These are phyloP conservation scores for Didymella pinodella DNA, from an alignment of 2,329 filamentous ascomycete genomes.

Conservation along the genomic window DNA sequence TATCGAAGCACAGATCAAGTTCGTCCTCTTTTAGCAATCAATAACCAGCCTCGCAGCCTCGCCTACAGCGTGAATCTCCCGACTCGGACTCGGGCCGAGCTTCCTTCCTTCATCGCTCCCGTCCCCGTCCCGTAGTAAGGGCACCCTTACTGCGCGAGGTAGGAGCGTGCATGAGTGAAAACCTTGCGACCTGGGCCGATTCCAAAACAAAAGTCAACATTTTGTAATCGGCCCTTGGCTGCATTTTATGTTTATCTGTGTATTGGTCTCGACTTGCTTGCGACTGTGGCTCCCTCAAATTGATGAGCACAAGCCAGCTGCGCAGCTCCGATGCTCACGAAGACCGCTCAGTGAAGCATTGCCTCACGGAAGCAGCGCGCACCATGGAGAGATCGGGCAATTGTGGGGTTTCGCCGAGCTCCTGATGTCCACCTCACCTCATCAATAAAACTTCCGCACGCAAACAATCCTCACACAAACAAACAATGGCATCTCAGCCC, in stretches of 20 bases:
- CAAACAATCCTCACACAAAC: constrained; percentile 15
- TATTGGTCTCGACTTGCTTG: neutral
- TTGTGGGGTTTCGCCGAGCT: constrained; percentile 16
- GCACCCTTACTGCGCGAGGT: constrained; percentile 11
- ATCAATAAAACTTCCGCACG: constrained; percentile 4
- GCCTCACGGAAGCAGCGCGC: neutral
- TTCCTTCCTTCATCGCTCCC: constrained; percentile 21
- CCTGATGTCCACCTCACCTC: constrained; percentile 19
- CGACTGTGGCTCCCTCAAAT: neutral
- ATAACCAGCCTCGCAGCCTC: constrained; percentile 19
- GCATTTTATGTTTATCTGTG: constrained; percentile 1
- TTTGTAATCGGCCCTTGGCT: constrained; percentile 2
- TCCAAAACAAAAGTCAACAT: constrained; percentile 2
- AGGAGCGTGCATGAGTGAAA: constrained; percentile 10
- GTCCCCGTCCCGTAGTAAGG: constrained; percentile 18
- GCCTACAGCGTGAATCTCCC: constrained; percentile 19
- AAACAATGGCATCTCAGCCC: constrained; percentile 17
- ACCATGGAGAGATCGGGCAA: constrained; percentile 11
- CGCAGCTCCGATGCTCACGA: neutral
- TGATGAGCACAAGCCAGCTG: constrained; percentile 3
- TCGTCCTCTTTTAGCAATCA: constrained; percentile 16
- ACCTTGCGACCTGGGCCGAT: constrained; percentile 5
- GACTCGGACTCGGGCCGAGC: constrained; percentile 24
- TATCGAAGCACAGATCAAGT: constrained; percentile 14
- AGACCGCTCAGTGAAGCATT: constrained; percentile 4